Evolutionary conservation across 305 asterid species (phyloP).

Genomic region (Fraxinus greggii): DNA sequence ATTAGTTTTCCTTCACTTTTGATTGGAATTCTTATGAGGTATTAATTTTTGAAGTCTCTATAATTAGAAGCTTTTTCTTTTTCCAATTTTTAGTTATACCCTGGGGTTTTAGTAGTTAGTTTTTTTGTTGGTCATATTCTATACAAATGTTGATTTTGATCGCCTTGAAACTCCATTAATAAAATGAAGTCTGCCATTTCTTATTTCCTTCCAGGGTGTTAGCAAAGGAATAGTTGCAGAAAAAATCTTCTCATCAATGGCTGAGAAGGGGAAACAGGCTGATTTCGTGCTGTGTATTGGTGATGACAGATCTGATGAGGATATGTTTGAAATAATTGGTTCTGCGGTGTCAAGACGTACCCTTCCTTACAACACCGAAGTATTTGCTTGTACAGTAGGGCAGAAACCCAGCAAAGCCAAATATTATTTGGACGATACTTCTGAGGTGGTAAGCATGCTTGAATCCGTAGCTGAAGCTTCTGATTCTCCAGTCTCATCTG

Average conservation of each 20-base stretch:
- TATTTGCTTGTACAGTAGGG: constrained; percentile 91
- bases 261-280: constrained; percentile 54
- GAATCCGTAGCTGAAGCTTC: constrained; percentile 81
- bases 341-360: constrained; percentile 58
- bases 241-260: constrained; percentile 70
- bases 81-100: not conserved
- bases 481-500: constrained; percentile 66
- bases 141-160: not conserved
- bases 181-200: not conserved
- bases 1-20: not conserved
- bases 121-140: not conserved
- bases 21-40: not conserved
- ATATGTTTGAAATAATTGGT: constrained; percentile 80
- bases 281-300: constrained; percentile 92
- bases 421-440: constrained; percentile 81
- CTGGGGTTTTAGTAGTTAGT: not conserved
- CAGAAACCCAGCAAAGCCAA: constrained; percentile 96
- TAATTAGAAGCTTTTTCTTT: not conserved
- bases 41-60: not conserved
- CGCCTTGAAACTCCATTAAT: not conserved
- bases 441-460: constrained; percentile 77
- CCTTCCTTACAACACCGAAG: constrained; percentile 62
- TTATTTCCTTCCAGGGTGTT: constrained; percentile 58
- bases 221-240: constrained; percentile 89
- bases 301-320: constrained; percentile 93